These are phyloP conservation scores for Pilobolus umbonatus DNA, from an alignment of 192 early-diverging fungal species.

Conservation along the genomic window DNA sequence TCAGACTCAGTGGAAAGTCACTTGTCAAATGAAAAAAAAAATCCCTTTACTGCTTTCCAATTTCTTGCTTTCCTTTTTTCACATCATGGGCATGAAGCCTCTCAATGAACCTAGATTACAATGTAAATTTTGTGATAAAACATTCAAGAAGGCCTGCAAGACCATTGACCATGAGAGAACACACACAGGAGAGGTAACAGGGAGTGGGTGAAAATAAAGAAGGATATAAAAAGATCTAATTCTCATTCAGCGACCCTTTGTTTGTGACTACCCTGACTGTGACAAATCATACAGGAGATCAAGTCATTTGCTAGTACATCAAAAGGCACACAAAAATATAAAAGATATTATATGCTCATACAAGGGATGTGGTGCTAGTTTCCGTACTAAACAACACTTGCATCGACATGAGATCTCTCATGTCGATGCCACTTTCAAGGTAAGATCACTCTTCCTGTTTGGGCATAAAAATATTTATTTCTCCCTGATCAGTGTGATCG, in stretches of 20 bases:
- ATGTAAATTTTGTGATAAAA: conserved; percentile 2
- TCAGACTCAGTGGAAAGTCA: too few relatives aligned
- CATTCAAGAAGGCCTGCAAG: not conserved
- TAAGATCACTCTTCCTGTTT: not conserved
- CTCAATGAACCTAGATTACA: too few relatives aligned
- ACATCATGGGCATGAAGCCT: too few relatives aligned
- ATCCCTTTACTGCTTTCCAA: too few relatives aligned
- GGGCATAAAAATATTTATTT: not conserved
- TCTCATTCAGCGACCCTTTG: not conserved
- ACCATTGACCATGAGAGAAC: conserved; percentile 1
- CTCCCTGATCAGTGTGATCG: not conserved
- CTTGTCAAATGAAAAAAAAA: too few relatives aligned
- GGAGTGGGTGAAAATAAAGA: not conserved
- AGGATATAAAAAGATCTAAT: not conserved
- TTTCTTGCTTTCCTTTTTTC: too few relatives aligned
- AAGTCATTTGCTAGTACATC: conserved; percentile 5
- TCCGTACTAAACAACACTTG: conserved; percentile 8
- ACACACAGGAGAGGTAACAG: conserved; percentile 10
- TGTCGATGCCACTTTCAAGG: not conserved
- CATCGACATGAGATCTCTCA: conserved; percentile 1
- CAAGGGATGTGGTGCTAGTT: not conserved
- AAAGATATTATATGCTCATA: conserved; percentile 1
- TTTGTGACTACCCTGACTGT: not conserved
- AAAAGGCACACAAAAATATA: not conserved
- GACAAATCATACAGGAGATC: not conserved